Evolutionary conservation across 805 yeast species (phyloP).

Genomic region (Saturnispora gosingensis): DNA sequence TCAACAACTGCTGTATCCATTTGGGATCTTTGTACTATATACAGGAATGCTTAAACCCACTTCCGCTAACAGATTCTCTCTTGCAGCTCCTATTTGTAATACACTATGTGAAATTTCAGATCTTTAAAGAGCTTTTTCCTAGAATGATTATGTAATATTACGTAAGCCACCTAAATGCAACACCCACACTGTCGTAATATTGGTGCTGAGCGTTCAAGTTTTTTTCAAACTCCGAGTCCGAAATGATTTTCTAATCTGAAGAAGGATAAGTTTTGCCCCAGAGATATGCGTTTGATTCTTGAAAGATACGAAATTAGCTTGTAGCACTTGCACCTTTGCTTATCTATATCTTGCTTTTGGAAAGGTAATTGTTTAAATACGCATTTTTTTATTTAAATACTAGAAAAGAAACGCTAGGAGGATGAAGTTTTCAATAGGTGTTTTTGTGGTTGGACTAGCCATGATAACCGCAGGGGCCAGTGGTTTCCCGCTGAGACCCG

Average conservation of each 20-base stretch:
- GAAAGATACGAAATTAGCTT: too few relatives aligned
- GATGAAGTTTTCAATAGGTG: background rate
- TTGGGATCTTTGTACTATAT: background rate
- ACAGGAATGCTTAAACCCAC: background rate
- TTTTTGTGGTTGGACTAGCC: background rate
- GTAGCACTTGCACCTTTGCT: background rate
- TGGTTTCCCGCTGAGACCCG: background rate
- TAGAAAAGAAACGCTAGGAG: background rate
- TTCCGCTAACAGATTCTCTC: background rate
- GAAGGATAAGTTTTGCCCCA: background rate
- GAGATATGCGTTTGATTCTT: background rate
- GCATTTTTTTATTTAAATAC: background rate
- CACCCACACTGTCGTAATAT: background rate
- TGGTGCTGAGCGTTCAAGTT: background rate
- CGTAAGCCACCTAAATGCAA: background rate
- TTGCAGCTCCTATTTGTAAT: background rate
- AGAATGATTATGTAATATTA: background rate
- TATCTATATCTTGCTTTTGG: background rate
- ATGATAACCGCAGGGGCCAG: background rate
- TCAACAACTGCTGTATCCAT: constrained; percentile 30
- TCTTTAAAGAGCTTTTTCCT: background rate
- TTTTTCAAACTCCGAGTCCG: constrained; percentile 1
- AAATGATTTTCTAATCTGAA: background rate
- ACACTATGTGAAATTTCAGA: background rate
- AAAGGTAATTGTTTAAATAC: background rate